Evolutionary conservation across 352 stramenopile genomes (phyloP), one percentile per base, ranked within the genome.

Genomic region (Phytopythium montanum): DNA sequence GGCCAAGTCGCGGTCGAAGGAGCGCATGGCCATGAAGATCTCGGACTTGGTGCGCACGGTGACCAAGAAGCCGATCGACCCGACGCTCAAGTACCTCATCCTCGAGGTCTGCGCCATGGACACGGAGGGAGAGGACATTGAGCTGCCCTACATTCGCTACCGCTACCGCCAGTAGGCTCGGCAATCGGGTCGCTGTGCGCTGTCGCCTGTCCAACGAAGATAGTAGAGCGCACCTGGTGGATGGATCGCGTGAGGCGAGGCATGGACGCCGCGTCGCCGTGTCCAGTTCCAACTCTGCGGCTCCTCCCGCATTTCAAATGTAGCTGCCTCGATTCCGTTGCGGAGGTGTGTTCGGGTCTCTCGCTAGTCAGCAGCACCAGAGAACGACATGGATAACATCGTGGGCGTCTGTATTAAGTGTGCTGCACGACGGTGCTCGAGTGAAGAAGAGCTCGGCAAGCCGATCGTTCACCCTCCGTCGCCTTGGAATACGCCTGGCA

Each of bases 1-100:
- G 59, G 70, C 79, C 31, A 95, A 95, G 65, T 93, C 85, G 25
- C 77, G 83, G 10, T 94, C 83, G 42, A 93, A 94, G 70, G 95
- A 98, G 71, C 88, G 97, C 48, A 98, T 98, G 91, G 81, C 82
- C 26, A 99, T 99, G 96, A 97, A 92, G 59, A 97, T 99, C 70
- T 97, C 91, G 42, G 82, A 98, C 61, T 80, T 99, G 19, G 93
- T 99, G 23, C 81, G 84, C 31, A 96, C 87, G 21, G 96, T 99
- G 41, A 98, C 94, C 23, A 99, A 99, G 76, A 98, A 98, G 63
- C 80, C 93, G 16, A 90, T 99, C 54, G 92, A 97, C 42, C 55
- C 79, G 26, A 97, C 96, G 65, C 88, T 98, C 65, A 96, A 98
- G 62, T 99, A 98, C 63, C 76, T 99, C 46, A 97, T 97, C 55